A percentile compares a stretch with the other conserved stretches of the same genome.
Evolutionary conservation across 78 protist species (phyloP).

Genomic region (Dictyostelium discoideum): DNA sequence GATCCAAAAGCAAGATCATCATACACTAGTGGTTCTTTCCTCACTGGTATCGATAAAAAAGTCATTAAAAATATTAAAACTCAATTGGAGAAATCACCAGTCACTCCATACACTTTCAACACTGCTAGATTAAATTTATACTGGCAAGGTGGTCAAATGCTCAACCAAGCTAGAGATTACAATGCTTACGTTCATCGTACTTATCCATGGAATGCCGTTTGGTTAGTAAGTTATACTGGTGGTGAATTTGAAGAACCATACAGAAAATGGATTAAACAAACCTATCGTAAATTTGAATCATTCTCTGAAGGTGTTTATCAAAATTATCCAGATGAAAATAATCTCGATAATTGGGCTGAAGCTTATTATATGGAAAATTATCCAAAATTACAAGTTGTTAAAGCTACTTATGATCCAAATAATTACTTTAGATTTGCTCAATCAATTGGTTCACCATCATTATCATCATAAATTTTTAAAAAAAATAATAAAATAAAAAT

Average conservation of each 20-base stretch:
- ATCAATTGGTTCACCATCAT: conserved; percentile 6
- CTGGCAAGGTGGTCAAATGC: conserved; percentile 69
- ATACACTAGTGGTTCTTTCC: conserved; percentile 59
- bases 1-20: conserved; percentile 62
- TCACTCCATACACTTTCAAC: conserved; percentile 41
- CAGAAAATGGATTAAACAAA: conserved; percentile 29
- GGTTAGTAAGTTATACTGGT: neutral
- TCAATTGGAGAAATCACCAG: conserved; percentile 27
- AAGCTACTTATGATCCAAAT: conserved; percentile 48
- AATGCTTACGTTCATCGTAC: conserved; percentile 46
- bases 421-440: conserved; percentile 9
- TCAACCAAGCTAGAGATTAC: conserved; percentile 17
- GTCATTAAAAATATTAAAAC: neutral
- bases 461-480: neutral
- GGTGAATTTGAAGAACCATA: neutral
- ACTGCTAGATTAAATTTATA: conserved; percentile 49
- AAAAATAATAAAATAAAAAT: neutral
- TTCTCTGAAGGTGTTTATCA: conserved; percentile 60
- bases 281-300: neutral
- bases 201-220: conserved; percentile 76
- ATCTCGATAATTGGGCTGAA: conserved; percentile 44
- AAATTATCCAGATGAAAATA: conserved; percentile 59
- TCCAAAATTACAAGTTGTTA: conserved; percentile 25
- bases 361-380: conserved; percentile 60
- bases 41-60: neutral